A percentile compares a stretch with the other conserved stretches of the same genome.
These are phyloP conservation scores for Cyberlindnera amylophila DNA, from an alignment of 805 yeast species.

Conservation along the genomic window DNA sequence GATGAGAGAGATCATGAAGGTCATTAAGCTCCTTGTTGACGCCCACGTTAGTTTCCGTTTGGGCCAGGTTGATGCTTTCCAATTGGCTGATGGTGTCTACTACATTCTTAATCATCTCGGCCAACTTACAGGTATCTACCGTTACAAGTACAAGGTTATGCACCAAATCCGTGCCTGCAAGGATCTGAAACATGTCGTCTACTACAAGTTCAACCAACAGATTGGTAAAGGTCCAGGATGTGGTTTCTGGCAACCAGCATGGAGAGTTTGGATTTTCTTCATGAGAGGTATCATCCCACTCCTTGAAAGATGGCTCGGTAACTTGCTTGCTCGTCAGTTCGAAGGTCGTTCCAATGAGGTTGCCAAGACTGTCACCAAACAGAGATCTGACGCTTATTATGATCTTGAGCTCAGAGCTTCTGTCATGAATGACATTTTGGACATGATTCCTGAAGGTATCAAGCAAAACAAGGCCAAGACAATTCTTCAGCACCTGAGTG, in stretches of 20 bases:
- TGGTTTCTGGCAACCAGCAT: slow-evolving; percentile 99
- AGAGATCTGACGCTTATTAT: slow-evolving; percentile 90
- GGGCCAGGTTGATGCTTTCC: slow-evolving; percentile 90
- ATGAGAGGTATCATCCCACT: slow-evolving; percentile 89
- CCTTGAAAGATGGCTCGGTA: slow-evolving; percentile 92
- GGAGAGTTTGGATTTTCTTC: slow-evolving; percentile 95
- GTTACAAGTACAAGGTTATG: slow-evolving; percentile 97
- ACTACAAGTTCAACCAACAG: slow-evolving; percentile 74
- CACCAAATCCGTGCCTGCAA: slow-evolving; percentile 96
- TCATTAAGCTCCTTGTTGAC: slow-evolving; percentile 85
- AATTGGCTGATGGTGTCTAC: slow-evolving; percentile 90
- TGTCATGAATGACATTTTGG: slow-evolving; percentile 92
- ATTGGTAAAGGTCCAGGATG: slow-evolving; percentile 98
- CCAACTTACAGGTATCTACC: slow-evolving; percentile 91
- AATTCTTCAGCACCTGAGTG: slow-evolving; percentile 88
- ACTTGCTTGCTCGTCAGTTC: slow-evolving; percentile 85
- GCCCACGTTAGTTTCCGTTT: slow-evolving; percentile 88
- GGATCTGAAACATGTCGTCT: slow-evolving; percentile 89
- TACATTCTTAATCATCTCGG: slow-evolving; percentile 92
- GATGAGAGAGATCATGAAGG: slow-evolving; percentile 81
- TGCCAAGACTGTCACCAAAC: slow-evolving; percentile 92
- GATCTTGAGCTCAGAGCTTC: slow-evolving; percentile 91
- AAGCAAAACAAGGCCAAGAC: slow-evolving; percentile 83
- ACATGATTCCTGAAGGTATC: slow-evolving; percentile 95
- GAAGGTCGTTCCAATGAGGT: slow-evolving; percentile 94